Evolutionary conservation across 2,329 filamentous ascomycete species (phyloP).

Genomic region (Paracoccidioides brasiliensis): DNA sequence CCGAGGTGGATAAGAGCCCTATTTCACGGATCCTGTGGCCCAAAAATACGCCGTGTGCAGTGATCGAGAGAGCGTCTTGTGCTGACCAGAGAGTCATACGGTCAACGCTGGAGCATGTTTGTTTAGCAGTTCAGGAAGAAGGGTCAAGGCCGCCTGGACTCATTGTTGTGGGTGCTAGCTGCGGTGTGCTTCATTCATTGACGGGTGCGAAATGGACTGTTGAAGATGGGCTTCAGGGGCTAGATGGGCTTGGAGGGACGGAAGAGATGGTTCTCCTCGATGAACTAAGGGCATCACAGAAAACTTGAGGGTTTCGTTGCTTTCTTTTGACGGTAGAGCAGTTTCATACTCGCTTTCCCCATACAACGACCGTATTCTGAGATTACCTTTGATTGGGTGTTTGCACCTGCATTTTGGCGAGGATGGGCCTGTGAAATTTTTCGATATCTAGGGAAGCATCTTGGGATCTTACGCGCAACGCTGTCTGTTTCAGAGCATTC

Average conservation of each 20-base stretch:
- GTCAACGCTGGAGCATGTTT: slow-evolving; percentile 68
- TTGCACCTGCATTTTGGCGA: too few species aligned
- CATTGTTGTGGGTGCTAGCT: slow-evolving; percentile 72
- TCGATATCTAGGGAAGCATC: too few species aligned
- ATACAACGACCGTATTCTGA: too few species aligned
- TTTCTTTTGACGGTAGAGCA: not conserved
- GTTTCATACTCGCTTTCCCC: not conserved
- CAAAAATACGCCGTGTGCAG: slow-evolving; percentile 67
- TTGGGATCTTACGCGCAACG: too few species aligned
- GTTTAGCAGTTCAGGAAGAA: slow-evolving; percentile 71
- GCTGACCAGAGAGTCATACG: slow-evolving; percentile 87
- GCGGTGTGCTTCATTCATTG: slow-evolving; percentile 57
- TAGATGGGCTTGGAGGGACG: slow-evolving; percentile 41
- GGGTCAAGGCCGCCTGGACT: slow-evolving; percentile 81
- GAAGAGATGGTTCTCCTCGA: slow-evolving; percentile 12
- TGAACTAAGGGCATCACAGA: not conserved
- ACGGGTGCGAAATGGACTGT: slow-evolving; percentile 60
- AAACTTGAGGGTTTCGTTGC: not conserved
- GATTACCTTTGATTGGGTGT: too few species aligned
- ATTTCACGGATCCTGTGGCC: slow-evolving; percentile 46
- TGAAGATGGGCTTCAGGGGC: slow-evolving; percentile 70
- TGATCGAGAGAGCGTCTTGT: slow-evolving; percentile 86
- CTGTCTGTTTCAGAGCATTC: too few species aligned
- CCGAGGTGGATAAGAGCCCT: slow-evolving; percentile 17
- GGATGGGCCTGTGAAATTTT: too few species aligned